Evolutionary conservation across 2,329 filamentous ascomycete species (phyloP), one percentile per base, ranked within the genome.

Genomic region (Ceratocystis smalleyi): DNA sequence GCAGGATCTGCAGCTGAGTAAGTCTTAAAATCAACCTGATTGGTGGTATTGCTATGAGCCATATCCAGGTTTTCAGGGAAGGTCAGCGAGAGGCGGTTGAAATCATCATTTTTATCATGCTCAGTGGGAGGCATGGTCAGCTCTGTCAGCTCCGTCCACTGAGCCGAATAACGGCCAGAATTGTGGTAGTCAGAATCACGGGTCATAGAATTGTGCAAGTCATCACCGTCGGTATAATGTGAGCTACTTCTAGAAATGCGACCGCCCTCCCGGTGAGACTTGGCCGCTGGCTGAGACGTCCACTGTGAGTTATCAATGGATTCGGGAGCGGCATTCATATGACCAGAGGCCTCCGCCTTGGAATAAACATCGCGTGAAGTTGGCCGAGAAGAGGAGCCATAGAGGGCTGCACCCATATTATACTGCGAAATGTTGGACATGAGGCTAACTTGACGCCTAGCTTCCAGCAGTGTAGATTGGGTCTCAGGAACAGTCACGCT

Each of bases 401-500:
- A 61, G n/a, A 66, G 59, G 10, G 65, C 47, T 43, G 54, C 45
- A 32, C 62, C 59, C 61, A 64, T 62, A 30, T 66, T 66, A 49
- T 64, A 66, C 59, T 66, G 65, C 17, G 65, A 66, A 49, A 66
- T 66, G 27, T 66, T 66, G 43, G 65, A 66, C 65, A 66, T 66
- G 24, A 66, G 61, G 49, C 65, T 66, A 55, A 66, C 65, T 43
- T 66, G 65, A 19, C 65, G 62, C 47, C 55, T 65, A 17, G 64
- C 61, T 45, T 61, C 63, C 15, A 55, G n/a, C n/a, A 66, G 30
- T 7, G 65, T 66, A 19, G 65, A 64, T 49, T 66, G 65, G 22
- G 65, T 66, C 62, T 66, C 65, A 17, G 65, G 65, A 32, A 66
- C 65, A 19, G 65, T 64, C 17, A 66, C 65, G 43, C 65, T 66